Base-by-base conservation (phyloP, 2,329 filamentous ascomycete species). In the Diaporthe sp. region DNA sequence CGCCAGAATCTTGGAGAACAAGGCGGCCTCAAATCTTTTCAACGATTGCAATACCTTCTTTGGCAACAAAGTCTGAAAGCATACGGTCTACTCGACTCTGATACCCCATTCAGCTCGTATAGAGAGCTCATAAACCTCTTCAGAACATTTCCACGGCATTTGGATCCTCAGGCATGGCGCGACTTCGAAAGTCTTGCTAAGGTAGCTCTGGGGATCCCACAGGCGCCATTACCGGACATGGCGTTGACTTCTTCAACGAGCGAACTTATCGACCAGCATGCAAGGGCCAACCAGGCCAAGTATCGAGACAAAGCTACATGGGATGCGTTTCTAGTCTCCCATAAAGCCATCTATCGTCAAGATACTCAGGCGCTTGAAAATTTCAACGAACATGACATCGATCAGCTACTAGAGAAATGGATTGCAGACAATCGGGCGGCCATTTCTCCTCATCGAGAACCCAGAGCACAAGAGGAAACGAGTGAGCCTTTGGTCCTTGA, bases 91-190 rank as follows among this genome's bases (percentile, higher is more conserved):
- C 46, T 44, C 55, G 46, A 28, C n/a, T 61, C 70, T n/a, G 44
- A 15, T 60, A 72, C 39, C 22, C 55, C 28, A 31, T n/a, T 53
- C 39, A 72, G 25, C 37, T 49, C 51, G 70, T 60, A 37, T 53
- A 72, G 42, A 39, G 51, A 28, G n/a, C 53, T 72, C 9, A 28
- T 72, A 4, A 25, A 22, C 3, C 39, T 55, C 15, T 61, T 72
- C 39, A 37, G 22, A 13, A 42, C 39, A 15, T 72, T 60, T 13
- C 70, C 55, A 10, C 55, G 70, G 19, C 55, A 61, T 37, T 42
- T 60, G 19, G 70, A 72, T 10, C 70, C 70, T 25, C 25, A 60
- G 39, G 55, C 70, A 17, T 72, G 53, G 70, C 12, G 17, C 53
- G 53, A 39, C 39, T 61, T 61, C 15, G 55, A 72, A 25, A 55